Conservation (phyloP, 2,329 filamentous ascomycete species). For the Sporothrix schenckii region DNA sequence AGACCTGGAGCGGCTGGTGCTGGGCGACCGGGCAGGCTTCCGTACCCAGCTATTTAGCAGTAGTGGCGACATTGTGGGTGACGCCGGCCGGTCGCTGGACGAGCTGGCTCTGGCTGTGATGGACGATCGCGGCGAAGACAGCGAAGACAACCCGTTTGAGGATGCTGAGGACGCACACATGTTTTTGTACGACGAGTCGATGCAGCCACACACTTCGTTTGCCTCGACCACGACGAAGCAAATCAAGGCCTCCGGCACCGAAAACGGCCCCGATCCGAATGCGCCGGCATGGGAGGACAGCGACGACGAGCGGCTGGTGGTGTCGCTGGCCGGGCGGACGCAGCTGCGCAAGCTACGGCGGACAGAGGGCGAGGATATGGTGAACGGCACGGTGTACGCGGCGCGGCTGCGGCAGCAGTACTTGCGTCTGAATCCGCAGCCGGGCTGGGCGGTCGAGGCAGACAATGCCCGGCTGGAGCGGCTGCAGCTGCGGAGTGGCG, state of each 20-base stretch:
- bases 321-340: constrained; percentile 77
- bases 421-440: constrained; percentile 60
- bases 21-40: constrained; percentile 86
- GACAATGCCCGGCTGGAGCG: constrained; percentile 56
- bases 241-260: constrained; percentile 40
- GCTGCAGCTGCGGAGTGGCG: constrained; percentile 37
- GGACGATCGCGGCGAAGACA: constrained; percentile 34
- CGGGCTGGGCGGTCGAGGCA: constrained; percentile 61
- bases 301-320: constrained; percentile 83
- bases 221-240: constrained; percentile 34
- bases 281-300: constrained; percentile 86
- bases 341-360: constrained; percentile 80
- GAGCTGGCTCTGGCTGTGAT: constrained; percentile 39
- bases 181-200: constrained; percentile 72
- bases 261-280: constrained; percentile 45
- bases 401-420: constrained; percentile 79
- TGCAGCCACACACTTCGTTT: constrained; percentile 26
- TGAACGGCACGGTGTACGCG: constrained; percentile 84
- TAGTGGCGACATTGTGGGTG: constrained; percentile 47
- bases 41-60: constrained; percentile 67
- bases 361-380: constrained; percentile 79
- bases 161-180: constrained; percentile 76
- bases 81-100: constrained; percentile 46
- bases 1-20: constrained; percentile 83
- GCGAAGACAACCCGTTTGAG: constrained; percentile 38